Base-by-base conservation (phyloP, 23 red algal species). In the Gracilaria gracilis region DNA sequence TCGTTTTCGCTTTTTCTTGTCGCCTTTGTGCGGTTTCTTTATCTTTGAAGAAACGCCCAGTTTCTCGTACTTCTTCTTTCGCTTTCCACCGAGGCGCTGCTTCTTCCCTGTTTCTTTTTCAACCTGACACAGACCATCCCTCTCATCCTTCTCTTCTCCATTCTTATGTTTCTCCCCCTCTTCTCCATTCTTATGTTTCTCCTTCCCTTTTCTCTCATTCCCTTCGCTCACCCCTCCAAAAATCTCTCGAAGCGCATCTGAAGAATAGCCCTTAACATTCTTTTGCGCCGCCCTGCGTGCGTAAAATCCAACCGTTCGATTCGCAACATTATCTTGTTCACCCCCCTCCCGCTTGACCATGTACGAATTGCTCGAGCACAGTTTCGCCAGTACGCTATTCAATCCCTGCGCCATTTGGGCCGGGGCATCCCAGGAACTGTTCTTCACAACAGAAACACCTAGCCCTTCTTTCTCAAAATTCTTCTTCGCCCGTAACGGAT, bases 211-310 rank as follows among this genome's bases (percentile, higher is more conserved):
- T 53, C 33, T 61, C 47, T 64, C 79, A 9, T 83, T 64, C 2
- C 15, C 9, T 14, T 67, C 62, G 4, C 86, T n/a, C 27, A 57
- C 61, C 36, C 82, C 85, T 31, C 91, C 91, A 86, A 94, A 80
- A 88, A 94, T 94, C 48, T 94, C 91, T 4, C 66, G 25, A 51
- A 94, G 69, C 34, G 74, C 91, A 21, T 94, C 61, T 29, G 51
- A 7, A 7, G 83, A 88, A 34, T 94, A 94, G 16, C 16, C 75
- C 49, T 77, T 76, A 11, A 94, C 91, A 83, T 81, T 38, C 82
- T 94, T 94, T 61, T 81, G 66, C 2, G 91, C 83, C 36, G 54
- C 72, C 37, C 91, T 67, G 35, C 91, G 21, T 29, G 48, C 91
- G 77, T 85, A 88, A 57, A 79, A 94, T 1, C 83, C 83, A 28